Evolutionary conservation across 257 asterid species (phyloP), one percentile per base, ranked within the genome.

Genomic region (Voacanga thouarsii): DNA sequence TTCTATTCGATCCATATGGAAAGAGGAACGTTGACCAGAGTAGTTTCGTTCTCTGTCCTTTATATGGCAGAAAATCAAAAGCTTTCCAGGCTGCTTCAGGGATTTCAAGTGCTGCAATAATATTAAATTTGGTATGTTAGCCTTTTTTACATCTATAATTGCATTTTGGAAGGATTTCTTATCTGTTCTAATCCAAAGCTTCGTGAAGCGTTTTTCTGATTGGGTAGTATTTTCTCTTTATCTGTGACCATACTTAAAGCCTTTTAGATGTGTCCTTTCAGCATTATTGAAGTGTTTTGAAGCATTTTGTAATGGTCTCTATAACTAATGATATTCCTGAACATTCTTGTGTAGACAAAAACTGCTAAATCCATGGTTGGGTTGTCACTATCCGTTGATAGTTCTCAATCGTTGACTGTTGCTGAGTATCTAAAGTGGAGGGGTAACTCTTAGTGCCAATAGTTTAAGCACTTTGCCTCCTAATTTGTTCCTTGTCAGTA

Each of bases 21-120:
- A 90, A 96, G 83, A 90, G 90, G 85, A 91, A 82, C 83, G 61
- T 63, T 71, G 99, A 91, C 66, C 86, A 89, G 77, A 90, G 94
- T 65, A 94, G 97, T 77, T 96, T 96, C 83, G 90, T 96, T 88
- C 92, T 96, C 73, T 90, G 94, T 84, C 91, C 99, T 55, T 84
- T 93, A 72, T 93, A 93, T 87, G 98, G 99, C 84, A 90, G 98
- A 84, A 96, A 96, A 88, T 93, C 98, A 30, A 96, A 96, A 87
- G 97, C 99, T 81, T 96, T 96, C 86, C 97, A 89, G 83, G 97
- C 97, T 82, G 92, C 97, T 87, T 88, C 98, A n/a, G 99, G 98
- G 84, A 84, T 92, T 82, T 85, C 98, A 75, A 90, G 88, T 86
- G 84, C 94, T 81, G 82, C 87, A 75, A 88, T 93, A 70, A 77